These are phyloP conservation scores for Beauveria bassiana DNA, from an alignment of 2,329 filamentous ascomycete genomes.

Conservation along the genomic window DNA sequence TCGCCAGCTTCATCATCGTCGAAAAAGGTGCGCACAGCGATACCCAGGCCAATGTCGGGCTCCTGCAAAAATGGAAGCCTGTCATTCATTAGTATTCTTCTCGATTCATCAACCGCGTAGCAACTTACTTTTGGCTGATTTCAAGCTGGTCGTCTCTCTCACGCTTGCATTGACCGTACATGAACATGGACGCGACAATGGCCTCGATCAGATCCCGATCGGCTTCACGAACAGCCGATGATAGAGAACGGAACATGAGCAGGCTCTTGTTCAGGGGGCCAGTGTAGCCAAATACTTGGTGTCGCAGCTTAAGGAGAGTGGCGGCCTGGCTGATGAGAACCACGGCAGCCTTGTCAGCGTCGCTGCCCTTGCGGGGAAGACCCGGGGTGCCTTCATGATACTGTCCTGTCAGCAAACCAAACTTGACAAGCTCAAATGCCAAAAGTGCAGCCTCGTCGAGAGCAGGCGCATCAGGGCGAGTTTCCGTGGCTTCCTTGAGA, in stretches of 20 bases:
- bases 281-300: conserved; percentile 83
- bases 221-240: conserved; percentile 68
- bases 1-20: conserved; percentile 60
- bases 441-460: conserved; percentile 74
- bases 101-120: background rate
- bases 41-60: conserved; percentile 67
- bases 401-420: conserved; percentile 68
- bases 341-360: conserved; percentile 69
- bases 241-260: conserved; percentile 76
- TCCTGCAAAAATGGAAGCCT: conserved; percentile 62
- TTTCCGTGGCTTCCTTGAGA: conserved; percentile 46
- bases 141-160: conserved; percentile 58
- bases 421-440: conserved; percentile 75
- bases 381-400: conserved; percentile 50
- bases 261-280: conserved; percentile 88
- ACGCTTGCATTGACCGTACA: conserved; percentile 71
- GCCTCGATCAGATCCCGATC: conserved; percentile 81
- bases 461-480: conserved; percentile 34
- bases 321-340: conserved; percentile 81
- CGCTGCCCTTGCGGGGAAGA: conserved; percentile 47
- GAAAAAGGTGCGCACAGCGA: conserved; percentile 72
- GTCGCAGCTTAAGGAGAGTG: conserved; percentile 72
- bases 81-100: conserved; percentile 15
- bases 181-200: conserved; percentile 69
- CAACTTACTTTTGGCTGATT: conserved; percentile 61